Evolutionary conservation across 2,329 filamentous ascomycete genomes (phyloP).

Genomic region (Xylaria polymorpha): DNA sequence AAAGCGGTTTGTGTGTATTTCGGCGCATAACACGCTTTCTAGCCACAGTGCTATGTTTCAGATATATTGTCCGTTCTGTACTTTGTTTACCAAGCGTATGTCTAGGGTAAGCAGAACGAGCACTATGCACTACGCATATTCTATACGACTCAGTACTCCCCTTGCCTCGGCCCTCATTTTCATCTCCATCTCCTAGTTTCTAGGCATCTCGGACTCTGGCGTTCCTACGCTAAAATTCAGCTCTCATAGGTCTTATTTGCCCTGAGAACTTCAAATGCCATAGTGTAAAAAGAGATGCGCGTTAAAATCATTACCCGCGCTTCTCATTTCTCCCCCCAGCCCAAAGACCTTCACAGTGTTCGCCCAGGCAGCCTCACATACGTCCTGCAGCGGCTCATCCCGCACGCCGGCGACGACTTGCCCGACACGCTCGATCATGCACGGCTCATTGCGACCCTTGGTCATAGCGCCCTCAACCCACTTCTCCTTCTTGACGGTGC

Average conservation of each 20-base stretch:
- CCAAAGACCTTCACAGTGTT: slow-evolving; percentile 87
- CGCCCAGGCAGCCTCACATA: slow-evolving; percentile 86
- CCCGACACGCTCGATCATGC: slow-evolving; percentile 86
- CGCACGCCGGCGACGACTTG: slow-evolving; percentile 89
- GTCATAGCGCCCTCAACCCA: slow-evolving; percentile 90
- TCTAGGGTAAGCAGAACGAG: neutral
- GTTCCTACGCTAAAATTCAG: neutral
- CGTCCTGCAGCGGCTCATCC: slow-evolving; percentile 79
- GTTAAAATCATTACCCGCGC: slow-evolving; percentile 2
- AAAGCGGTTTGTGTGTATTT: neutral
- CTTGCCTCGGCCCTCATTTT: neutral
- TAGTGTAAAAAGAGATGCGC: neutral
- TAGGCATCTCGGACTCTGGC: slow-evolving; percentile 8
- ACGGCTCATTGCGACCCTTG: slow-evolving; percentile 95
- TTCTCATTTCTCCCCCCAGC: slow-evolving; percentile 60
- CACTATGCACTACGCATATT: neutral
- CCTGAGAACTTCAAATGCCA: neutral
- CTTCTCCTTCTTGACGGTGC: slow-evolving; percentile 94
- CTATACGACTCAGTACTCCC: neutral
- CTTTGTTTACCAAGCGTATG: neutral
- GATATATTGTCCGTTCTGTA: neutral
- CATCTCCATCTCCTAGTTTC: neutral
- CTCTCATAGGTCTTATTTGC: neutral
- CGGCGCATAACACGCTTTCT: neutral
- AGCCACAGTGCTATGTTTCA: neutral